phyloP scores from a whole-genome alignment of 139 green algal species.

The Volvox africanus region DNA sequence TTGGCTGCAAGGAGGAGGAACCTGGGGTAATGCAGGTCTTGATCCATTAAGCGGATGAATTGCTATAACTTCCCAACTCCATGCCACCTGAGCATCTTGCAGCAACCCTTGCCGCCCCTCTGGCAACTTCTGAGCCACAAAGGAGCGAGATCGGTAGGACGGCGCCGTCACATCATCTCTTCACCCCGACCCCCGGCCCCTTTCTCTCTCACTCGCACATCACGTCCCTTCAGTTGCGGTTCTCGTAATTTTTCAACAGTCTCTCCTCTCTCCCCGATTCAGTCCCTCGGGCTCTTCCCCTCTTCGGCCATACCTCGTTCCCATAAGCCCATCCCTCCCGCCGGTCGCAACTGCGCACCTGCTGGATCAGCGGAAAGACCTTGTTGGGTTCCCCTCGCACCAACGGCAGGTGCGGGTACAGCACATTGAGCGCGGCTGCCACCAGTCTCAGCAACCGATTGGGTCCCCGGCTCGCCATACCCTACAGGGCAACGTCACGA shows the following conservation, averaged over 20 bases:
- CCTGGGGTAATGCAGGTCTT: no score
- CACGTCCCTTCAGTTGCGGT: no score
- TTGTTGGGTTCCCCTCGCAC: conserved; percentile 16
- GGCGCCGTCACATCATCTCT: neutral
- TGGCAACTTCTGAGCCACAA: no score
- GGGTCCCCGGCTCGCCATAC: conserved; percentile 28
- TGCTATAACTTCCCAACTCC: no score
- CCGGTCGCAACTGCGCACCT: conserved; percentile 12
- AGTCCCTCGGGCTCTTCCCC: no score
- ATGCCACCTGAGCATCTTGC: no score
- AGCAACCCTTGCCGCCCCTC: no score
- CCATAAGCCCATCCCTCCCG: neutral
- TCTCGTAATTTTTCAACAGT: no score
- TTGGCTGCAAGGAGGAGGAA: no score
- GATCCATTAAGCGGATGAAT: no score
- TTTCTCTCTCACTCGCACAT: neutral
- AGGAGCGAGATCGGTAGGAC: no score
- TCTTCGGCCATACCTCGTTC: neutral
- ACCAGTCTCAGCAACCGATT: conserved; percentile 31
- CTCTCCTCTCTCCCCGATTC: no score
- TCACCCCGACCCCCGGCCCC: neutral
- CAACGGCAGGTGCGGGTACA: conserved; percentile 34
- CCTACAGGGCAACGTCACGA: neutral
- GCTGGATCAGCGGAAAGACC: conserved; percentile 36
- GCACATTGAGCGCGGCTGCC: conserved; percentile 39